Evolutionary conservation across 768 basidiomycete genomes (phyloP).

Genomic region (Mycena filopes): DNA sequence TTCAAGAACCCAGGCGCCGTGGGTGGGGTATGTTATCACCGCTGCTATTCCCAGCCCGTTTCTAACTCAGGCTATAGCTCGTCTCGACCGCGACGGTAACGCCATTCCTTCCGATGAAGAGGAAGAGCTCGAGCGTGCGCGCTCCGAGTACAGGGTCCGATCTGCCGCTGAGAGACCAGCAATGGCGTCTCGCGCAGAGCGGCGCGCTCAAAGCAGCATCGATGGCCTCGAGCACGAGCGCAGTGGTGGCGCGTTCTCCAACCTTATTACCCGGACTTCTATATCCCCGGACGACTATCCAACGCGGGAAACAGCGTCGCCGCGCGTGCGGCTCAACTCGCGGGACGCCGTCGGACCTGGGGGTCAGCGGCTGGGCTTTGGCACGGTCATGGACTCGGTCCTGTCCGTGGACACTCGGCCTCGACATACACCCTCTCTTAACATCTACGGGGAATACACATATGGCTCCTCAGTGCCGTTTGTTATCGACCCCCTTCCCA

Average conservation of each 20-base stretch:
- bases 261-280: slow-evolving; percentile 34
- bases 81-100: slow-evolving; percentile 68
- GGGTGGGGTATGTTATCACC: slow-evolving; percentile 55
- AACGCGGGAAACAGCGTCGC: slow-evolving; percentile 20
- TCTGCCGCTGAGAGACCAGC: slow-evolving; percentile 36
- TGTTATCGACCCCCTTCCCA: slow-evolving; percentile 63
- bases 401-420: slow-evolving; percentile 30
- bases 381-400: slow-evolving; percentile 32
- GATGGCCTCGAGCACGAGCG: slow-evolving; percentile 3
- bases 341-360: slow-evolving; percentile 29
- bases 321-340: slow-evolving; percentile 37
- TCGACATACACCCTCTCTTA: slow-evolving; percentile 3
- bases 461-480: slow-evolving; percentile 39
- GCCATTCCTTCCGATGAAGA: slow-evolving; percentile 73
- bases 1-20: slow-evolving; percentile 44
- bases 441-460: background rate
- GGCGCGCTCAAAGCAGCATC: slow-evolving; percentile 15
- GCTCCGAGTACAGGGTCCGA: slow-evolving; percentile 58
- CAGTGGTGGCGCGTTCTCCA: slow-evolving; percentile 17
- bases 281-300: slow-evolving; percentile 33
- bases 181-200: slow-evolving; percentile 18
- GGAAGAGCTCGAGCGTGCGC: slow-evolving; percentile 65
- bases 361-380: slow-evolving; percentile 28
- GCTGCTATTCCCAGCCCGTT: slow-evolving; percentile 1
- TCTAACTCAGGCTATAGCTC: slow-evolving; percentile 43